Conservation (phyloP, 1,284 basidiomycete species). For the Thelephora terrestris region DNA sequence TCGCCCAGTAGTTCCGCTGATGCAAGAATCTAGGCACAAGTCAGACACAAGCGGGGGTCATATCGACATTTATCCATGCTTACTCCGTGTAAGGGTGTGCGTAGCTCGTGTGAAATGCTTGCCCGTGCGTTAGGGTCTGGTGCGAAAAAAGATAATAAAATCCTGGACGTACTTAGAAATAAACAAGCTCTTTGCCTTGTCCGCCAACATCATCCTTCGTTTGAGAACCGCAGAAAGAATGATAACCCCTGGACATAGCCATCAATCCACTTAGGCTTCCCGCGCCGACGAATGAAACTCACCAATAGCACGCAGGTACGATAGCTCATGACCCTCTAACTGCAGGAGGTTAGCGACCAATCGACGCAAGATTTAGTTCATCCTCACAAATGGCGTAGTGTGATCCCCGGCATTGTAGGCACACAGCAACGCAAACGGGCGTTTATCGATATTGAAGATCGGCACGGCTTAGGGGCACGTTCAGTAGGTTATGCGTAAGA, state of each 20-base stretch:
- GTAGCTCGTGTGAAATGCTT: constrained; percentile 90
- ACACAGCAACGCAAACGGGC: constrained; percentile 86
- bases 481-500: constrained; percentile 1
- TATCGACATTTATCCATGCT: constrained; percentile 12
- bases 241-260: constrained; percentile 59
- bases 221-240: constrained; percentile 91
- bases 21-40: constrained; percentile 58
- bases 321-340: constrained; percentile 88
- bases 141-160: constrained; percentile 12
- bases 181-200: constrained; percentile 86
- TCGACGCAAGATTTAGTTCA: constrained; percentile 2
- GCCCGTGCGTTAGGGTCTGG: constrained; percentile 8
- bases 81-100: constrained; percentile 83
- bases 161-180: constrained; percentile 68
- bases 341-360: constrained; percentile 18
- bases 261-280: background rate
- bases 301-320: constrained; percentile 84
- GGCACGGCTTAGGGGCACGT: constrained; percentile 54
- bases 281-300: constrained; percentile 8
- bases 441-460: constrained; percentile 89
- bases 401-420: constrained; percentile 81
- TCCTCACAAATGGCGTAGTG: constrained; percentile 66
- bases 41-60: constrained; percentile 6
- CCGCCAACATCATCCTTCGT: constrained; percentile 87
- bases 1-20: constrained; percentile 85